A percentile compares a stretch with the other conserved stretches of the same genome.
phyloP scores from a whole-genome alignment of 1,139 yeast species.

The Debaryomyces singareniensis region DNA sequence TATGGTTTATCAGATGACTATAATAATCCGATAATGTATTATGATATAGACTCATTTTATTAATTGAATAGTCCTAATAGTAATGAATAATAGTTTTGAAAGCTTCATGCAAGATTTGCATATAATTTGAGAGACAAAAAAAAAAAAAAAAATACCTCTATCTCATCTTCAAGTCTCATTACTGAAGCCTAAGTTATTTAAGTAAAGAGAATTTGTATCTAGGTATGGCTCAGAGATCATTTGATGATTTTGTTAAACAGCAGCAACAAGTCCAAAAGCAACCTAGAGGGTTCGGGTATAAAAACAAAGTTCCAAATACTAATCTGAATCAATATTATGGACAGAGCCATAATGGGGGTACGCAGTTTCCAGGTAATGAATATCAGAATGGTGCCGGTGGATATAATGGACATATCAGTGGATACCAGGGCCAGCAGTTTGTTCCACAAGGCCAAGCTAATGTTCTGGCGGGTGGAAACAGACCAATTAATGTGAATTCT shows the following conservation, averaged over 20 bases:
- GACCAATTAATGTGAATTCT: slow-evolving; percentile 3
- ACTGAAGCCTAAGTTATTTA: too few relatives aligned
- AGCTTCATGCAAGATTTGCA: too few relatives aligned
- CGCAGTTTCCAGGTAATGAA: slow-evolving; percentile 4
- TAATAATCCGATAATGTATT: background rate
- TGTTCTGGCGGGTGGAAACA: background rate
- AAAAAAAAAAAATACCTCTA: background rate
- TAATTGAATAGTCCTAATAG: background rate
- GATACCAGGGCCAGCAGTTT: slow-evolving; percentile 2
- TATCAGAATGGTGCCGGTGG: slow-evolving; percentile 2
- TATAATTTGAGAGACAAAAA: background rate
- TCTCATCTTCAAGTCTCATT: too few relatives aligned
- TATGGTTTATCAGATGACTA: background rate
- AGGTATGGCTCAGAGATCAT: slow-evolving; percentile 12
- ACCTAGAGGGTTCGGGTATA: slow-evolving; percentile 7
- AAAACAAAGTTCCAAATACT: slow-evolving; percentile 1
- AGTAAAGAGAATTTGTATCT: too few relatives aligned
- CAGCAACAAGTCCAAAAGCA: slow-evolving; percentile 13
- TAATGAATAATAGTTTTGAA: background rate
- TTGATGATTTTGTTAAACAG: slow-evolving; percentile 29
- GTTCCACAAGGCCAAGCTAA: slow-evolving; percentile 3
- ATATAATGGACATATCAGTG: slow-evolving; percentile 7
- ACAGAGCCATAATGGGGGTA: slow-evolving; percentile 3
- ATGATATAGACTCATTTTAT: background rate
- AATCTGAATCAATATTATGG: background rate